Conservation (phyloP, 495 filamentous ascomycete genomes). For the Talaromyces borbonicus region DNA sequence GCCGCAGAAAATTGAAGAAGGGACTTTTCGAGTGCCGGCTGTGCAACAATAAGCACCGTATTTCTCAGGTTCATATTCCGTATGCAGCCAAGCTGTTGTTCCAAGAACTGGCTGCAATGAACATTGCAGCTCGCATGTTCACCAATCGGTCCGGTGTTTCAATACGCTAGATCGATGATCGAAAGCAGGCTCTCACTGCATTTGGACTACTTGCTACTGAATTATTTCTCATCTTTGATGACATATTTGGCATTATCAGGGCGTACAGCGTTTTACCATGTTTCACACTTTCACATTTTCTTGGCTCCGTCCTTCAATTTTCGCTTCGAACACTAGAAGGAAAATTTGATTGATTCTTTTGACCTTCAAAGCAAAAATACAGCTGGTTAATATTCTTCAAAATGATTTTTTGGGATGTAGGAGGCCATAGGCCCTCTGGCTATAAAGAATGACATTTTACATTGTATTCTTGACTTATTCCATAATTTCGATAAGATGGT, state of each 20-base stretch:
- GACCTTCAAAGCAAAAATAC: no score
- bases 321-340: neutral
- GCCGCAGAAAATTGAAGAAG: conserved; percentile 78
- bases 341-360: no score
- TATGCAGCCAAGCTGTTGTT: conserved; percentile 98
- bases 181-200: neutral
- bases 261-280: conserved; percentile 5
- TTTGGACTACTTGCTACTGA: neutral
- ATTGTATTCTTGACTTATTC: neutral
- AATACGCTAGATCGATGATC: conserved; percentile 21
- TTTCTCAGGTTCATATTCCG: conserved; percentile 93
- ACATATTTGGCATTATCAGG: conserved; percentile 7
- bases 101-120: conserved; percentile 97
- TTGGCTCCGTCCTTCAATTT: neutral
- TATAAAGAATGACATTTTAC: conserved; percentile 1
- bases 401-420: neutral
- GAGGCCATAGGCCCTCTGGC: neutral
- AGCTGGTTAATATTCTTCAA: conserved; percentile 2
- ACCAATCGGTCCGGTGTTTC: conserved; percentile 54
- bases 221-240: conserved; percentile 1
- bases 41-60: conserved; percentile 96
- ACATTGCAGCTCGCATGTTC: conserved; percentile 95
- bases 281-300: neutral
- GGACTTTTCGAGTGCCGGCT: conserved; percentile 91
- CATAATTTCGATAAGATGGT: neutral